Percentiles rank a stretch among this genome's conserved stretches.
phyloP scores from a whole-genome alignment of 805 yeast genomes.

The Suhomyces emberorum region DNA sequence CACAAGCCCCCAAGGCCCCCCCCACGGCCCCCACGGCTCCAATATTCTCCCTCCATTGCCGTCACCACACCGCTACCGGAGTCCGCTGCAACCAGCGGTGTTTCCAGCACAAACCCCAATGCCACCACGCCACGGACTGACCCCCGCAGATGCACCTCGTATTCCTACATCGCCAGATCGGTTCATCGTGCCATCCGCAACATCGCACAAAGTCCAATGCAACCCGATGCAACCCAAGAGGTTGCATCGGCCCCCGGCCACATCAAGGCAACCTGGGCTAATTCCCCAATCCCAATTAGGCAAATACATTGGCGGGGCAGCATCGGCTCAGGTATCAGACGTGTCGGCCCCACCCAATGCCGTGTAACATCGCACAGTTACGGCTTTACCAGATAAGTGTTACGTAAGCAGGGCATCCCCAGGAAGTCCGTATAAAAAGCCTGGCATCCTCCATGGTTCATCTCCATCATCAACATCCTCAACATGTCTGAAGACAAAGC shows the following conservation, averaged over 20 bases:
- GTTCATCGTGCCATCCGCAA: neutral
- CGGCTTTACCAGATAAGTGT: slow-evolving; percentile 3
- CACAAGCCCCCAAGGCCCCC: no score
- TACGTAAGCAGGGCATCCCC: neutral
- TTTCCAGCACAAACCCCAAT: neutral
- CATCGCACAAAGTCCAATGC: neutral
- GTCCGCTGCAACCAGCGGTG: no score
- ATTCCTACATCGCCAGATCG: no score
- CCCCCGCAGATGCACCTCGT: no score
- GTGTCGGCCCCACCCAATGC: slow-evolving; percentile 2
- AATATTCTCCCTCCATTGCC: no score
- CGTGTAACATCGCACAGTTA: slow-evolving; percentile 4
- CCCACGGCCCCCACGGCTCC: no score
- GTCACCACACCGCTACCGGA: no score
- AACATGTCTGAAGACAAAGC: slow-evolving; percentile 8
- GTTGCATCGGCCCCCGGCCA: neutral
- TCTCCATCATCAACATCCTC: neutral
- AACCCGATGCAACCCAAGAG: neutral
- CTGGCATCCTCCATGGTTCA: neutral
- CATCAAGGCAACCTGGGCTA: neutral
- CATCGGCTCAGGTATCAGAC: neutral
- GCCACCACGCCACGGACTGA: neutral
- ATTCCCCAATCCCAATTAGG: neutral
- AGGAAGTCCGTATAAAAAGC: neutral
- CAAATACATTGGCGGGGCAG: neutral